Evolutionary conservation across 1,284 basidiomycete genomes (phyloP).

Genomic region (Microbotryomycetes sp.): DNA sequence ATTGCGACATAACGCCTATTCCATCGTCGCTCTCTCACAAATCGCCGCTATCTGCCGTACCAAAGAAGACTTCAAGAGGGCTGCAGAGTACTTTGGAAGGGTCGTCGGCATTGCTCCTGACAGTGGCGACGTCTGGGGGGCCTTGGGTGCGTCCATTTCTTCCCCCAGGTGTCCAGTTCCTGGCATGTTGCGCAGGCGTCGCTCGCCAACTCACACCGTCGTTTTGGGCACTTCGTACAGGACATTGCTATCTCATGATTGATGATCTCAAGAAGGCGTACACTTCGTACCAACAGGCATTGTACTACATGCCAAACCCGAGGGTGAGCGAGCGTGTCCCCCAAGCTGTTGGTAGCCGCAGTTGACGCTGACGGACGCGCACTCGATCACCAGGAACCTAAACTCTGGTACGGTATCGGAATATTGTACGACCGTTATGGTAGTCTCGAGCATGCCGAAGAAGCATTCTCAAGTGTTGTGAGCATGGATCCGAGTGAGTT

Average conservation of each 20-base stretch:
- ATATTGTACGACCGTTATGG: slow-evolving; percentile 98
- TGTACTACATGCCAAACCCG: slow-evolving; percentile 91
- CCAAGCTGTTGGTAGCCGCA: neutral
- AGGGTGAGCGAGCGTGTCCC: slow-evolving; percentile 54
- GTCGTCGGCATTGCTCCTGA: slow-evolving; percentile 32
- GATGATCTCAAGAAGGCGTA: slow-evolving; percentile 98
- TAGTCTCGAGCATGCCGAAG: slow-evolving; percentile 95
- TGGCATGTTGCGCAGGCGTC: no score
- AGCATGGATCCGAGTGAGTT: slow-evolving; percentile 85
- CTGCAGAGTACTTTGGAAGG: slow-evolving; percentile 37
- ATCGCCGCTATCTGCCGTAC: slow-evolving; percentile 62
- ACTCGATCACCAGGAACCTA: slow-evolving; percentile 70
- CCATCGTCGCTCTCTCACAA: slow-evolving; percentile 77
- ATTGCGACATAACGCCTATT: slow-evolving; percentile 82
- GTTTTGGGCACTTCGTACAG: slow-evolving; percentile 38
- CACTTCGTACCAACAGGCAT: slow-evolving; percentile 95
- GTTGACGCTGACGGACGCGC: neutral
- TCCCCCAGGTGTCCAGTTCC: no score
- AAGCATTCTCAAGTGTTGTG: slow-evolving; percentile 93
- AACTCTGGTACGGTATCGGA: slow-evolving; percentile 98
- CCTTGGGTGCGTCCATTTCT: slow-evolving; percentile 26
- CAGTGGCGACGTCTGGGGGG: slow-evolving; percentile 38
- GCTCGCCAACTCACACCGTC: no score
- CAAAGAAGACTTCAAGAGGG: slow-evolving; percentile 48
- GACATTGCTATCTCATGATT: slow-evolving; percentile 98